Evolutionary conservation across 2,329 filamentous ascomycete species (phyloP).

Genomic region (Beauveria pseudobassiana): DNA sequence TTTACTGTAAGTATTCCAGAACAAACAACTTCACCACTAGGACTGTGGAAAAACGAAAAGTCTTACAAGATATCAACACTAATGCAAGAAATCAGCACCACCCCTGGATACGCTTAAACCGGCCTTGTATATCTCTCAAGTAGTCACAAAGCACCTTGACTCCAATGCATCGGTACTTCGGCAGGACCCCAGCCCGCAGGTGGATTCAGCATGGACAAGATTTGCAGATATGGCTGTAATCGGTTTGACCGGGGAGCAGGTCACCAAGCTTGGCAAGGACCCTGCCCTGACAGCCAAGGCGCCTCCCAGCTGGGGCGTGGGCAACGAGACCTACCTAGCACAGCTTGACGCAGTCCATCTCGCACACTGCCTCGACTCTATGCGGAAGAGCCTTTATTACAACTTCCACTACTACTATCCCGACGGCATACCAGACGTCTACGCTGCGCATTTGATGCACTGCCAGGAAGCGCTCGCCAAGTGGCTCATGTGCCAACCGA

Average conservation of each 20-base stretch:
- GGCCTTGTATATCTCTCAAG: not conserved
- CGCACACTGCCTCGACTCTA: constrained; percentile 4
- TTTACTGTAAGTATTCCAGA: not conserved
- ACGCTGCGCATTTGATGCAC: not conserved
- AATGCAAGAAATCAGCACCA: not conserved
- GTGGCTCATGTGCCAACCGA: constrained; percentile 5
- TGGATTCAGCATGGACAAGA: constrained; percentile 1
- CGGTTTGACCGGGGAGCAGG: constrained; percentile 1
- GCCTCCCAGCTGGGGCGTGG: constrained; percentile 5
- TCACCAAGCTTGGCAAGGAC: constrained; percentile 5
- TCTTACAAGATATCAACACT: too few species aligned
- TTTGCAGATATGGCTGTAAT: constrained; percentile 7
- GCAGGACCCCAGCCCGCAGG: constrained; percentile 4
- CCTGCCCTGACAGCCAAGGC: constrained; percentile 1
- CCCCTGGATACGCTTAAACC: not conserved
- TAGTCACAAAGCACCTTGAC: not conserved
- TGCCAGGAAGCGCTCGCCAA: constrained; percentile 2
- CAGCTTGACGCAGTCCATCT: constrained; percentile 7
- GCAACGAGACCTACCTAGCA: constrained; percentile 1
- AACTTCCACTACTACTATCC: not conserved
- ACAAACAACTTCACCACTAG: not conserved
- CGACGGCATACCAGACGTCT: not conserved
- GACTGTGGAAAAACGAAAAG: too few species aligned
- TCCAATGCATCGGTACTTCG: constrained; percentile 2
- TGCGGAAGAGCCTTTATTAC: not conserved